Conservation (phyloP, 352 stramenopile species). For the Phytophthora hibernalis region DNA sequence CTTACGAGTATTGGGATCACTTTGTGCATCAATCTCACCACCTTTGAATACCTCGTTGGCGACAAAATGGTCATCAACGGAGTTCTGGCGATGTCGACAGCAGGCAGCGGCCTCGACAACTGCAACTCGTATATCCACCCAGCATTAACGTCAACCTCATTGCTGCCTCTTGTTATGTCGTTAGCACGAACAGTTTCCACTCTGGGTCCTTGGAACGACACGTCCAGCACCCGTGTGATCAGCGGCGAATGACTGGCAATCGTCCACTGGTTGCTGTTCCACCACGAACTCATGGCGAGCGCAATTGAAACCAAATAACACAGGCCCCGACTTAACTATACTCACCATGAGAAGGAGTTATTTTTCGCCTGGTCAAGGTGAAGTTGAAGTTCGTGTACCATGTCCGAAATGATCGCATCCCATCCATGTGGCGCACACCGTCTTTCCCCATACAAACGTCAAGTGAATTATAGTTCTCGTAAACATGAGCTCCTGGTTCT, state of each 20-base stretch:
- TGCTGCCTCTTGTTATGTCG: neutral
- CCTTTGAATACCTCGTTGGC: neutral
- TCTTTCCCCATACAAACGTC: neutral
- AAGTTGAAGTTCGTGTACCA: conserved; percentile 4
- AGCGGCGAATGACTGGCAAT: neutral
- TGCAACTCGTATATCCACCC: conserved; percentile 25
- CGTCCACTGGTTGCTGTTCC: neutral
- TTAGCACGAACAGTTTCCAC: neutral
- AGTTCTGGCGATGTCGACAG: conserved; percentile 20
- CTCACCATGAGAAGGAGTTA: too few species aligned
- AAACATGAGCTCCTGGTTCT: conserved; percentile 38
- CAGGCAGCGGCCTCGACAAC: conserved; percentile 6
- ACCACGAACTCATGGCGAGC: conserved; percentile 1
- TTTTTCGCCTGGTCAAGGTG: neutral
- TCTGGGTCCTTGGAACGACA: conserved; percentile 7
- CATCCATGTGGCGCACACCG: neutral
- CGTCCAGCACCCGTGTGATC: neutral
- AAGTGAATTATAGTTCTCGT: neutral
- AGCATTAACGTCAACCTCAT: neutral
- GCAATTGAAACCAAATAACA: too few species aligned
- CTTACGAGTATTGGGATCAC: conserved; percentile 15
- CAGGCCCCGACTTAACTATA: too few species aligned
- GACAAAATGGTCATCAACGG: conserved; percentile 15
- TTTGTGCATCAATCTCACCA: conserved; percentile 11
- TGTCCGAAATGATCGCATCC: neutral